These are phyloP conservation scores for Macadamia tetraphylla DNA, from an alignment of 164 flowering plant species.

Conservation along the genomic window DNA sequence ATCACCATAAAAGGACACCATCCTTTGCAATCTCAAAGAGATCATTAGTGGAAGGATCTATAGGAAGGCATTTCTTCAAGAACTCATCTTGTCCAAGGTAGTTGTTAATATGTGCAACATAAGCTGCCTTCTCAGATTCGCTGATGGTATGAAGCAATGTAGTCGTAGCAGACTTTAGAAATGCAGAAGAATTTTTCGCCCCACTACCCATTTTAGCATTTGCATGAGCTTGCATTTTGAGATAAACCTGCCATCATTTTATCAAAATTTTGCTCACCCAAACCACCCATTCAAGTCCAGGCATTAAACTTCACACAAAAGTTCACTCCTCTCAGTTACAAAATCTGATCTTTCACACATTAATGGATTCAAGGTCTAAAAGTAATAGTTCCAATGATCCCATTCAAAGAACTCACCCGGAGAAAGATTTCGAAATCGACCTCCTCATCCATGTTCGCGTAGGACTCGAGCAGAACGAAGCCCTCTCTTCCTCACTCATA, in stretches of 20 bases:
- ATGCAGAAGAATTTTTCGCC: slow-evolving; percentile 71
- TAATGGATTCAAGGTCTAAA: background rate
- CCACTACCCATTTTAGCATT: slow-evolving; percentile 48
- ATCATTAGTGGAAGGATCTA: slow-evolving; percentile 72
- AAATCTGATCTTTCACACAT: background rate
- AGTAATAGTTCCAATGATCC: background rate
- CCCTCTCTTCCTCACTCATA: slow-evolving; percentile 64
- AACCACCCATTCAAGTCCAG: too few relatives aligned
- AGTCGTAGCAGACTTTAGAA: slow-evolving; percentile 79
- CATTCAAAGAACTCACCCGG: slow-evolving; percentile 32
- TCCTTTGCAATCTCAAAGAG: slow-evolving; percentile 83
- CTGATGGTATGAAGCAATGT: slow-evolving; percentile 85
- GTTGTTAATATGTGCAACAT: slow-evolving; percentile 79
- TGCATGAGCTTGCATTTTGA: slow-evolving; percentile 61
- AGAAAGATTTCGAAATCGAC: slow-evolving; percentile 88
- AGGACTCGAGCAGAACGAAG: slow-evolving; percentile 39
- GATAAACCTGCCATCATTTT: slow-evolving; percentile 47
- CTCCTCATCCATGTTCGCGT: slow-evolving; percentile 45
- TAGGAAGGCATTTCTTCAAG: slow-evolving; percentile 61
- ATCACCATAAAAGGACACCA: slow-evolving; percentile 86
- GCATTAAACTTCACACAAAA: background rate
- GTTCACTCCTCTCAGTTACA: background rate
- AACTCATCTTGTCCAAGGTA: slow-evolving; percentile 72
- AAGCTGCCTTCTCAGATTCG: slow-evolving; percentile 81
- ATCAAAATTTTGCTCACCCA: background rate